These are phyloP conservation scores for Talaromyces nanjingensis DNA, from an alignment of 495 filamentous ascomycete genomes.

Conservation along the genomic window DNA sequence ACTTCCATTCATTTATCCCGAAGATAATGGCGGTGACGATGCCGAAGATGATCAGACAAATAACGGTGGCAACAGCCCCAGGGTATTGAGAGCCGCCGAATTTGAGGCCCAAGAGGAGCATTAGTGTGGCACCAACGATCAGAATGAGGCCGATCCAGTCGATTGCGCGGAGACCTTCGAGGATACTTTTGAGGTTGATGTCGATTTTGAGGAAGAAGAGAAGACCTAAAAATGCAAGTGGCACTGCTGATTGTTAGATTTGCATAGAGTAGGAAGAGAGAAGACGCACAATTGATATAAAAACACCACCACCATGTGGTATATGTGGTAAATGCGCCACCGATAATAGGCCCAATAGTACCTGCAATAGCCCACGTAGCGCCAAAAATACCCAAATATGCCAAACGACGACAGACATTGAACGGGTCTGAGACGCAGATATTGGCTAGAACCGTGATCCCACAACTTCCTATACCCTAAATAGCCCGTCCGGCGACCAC, in stretches of 20 bases:
- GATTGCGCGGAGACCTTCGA: conserved; percentile 63
- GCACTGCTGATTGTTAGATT: conserved; percentile 37
- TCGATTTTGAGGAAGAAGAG: conserved; percentile 68
- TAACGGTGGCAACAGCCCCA: conserved; percentile 66
- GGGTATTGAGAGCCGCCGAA: conserved; percentile 67
- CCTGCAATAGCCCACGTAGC: not conserved
- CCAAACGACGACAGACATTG: conserved; percentile 24
- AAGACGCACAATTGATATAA: conserved; percentile 41
- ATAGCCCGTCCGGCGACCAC: conserved; percentile 34
- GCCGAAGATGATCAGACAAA: conserved; percentile 76
- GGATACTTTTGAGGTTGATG: conserved; percentile 63
- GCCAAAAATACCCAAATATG: conserved; percentile 9
- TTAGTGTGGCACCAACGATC: conserved; percentile 69
- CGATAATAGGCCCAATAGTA: conserved; percentile 20
- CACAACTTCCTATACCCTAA: conserved; percentile 35
- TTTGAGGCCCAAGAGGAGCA: conserved; percentile 75
- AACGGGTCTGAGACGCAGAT: conserved; percentile 25
- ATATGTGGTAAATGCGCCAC: conserved; percentile 20
- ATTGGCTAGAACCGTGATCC: conserved; percentile 22
- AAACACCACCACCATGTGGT: conserved; percentile 33
- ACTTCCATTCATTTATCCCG: conserved; percentile 58
- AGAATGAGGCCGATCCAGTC: conserved; percentile 67
- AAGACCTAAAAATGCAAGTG: conserved; percentile 58
- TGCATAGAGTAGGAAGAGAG: not conserved
- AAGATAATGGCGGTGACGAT: conserved; percentile 54